Evolutionary conservation across 768 basidiomycete species (phyloP).

Genomic region (Pleurotus ostreatus): DNA sequence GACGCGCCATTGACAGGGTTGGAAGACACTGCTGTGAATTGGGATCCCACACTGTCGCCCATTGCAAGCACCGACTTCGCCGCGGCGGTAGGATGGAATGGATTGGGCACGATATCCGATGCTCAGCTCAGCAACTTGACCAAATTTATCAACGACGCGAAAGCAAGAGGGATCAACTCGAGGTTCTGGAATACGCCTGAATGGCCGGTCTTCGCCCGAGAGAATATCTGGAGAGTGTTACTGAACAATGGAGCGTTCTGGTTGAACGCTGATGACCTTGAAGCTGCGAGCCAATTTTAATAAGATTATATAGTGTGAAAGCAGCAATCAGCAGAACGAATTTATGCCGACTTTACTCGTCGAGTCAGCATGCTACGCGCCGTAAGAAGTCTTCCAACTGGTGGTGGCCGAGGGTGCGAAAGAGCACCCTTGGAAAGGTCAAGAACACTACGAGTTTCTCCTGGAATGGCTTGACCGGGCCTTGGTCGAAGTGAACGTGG

Average conservation of each 20-base stretch:
- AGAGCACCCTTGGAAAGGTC: conserved; percentile 8
- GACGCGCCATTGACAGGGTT: conserved; percentile 46
- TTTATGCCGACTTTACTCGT: conserved; percentile 22
- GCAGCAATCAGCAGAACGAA: background rate
- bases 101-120: conserved; percentile 37
- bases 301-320: conserved; percentile 10
- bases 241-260: conserved; percentile 42
- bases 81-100: conserved; percentile 42
- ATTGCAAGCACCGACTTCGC: conserved; percentile 48
- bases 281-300: conserved; percentile 33
- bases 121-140: conserved; percentile 33
- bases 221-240: conserved; percentile 40
- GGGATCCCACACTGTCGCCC: conserved; percentile 38
- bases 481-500: conserved; percentile 26
- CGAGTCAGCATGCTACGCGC: conserved; percentile 29
- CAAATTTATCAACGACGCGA: conserved; percentile 38
- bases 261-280: conserved; percentile 50
- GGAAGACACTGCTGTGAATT: conserved; percentile 30
- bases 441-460: conserved; percentile 39
- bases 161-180: conserved; percentile 38
- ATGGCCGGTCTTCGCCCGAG: conserved; percentile 39
- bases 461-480: conserved; percentile 57
- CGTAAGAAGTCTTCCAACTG: conserved; percentile 20
- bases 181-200: conserved; percentile 53
- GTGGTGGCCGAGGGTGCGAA: conserved; percentile 12